Evolutionary conservation across 768 basidiomycete species (phyloP).

Genomic region (Myochromella boudieri): DNA sequence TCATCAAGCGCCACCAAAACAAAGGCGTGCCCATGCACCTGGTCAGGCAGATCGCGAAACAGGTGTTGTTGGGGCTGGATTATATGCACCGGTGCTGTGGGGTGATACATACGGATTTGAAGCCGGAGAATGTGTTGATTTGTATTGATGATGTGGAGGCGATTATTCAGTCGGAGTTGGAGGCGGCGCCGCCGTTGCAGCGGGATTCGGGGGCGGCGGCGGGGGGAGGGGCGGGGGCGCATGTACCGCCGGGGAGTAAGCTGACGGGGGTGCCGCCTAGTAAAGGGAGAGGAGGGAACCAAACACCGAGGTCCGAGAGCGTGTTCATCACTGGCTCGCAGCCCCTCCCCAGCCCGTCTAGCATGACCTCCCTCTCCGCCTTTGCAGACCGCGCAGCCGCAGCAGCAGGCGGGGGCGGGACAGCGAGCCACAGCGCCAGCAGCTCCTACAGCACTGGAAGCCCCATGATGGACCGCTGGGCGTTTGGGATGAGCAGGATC

Average conservation of each 20-base stretch:
- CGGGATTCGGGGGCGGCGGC: slow-evolving; percentile 33
- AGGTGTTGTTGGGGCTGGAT: slow-evolving; percentile 91
- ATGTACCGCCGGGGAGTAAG: slow-evolving; percentile 49
- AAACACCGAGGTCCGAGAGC: slow-evolving; percentile 83
- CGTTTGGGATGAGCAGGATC: slow-evolving; percentile 93
- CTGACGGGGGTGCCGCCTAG: slow-evolving; percentile 92
- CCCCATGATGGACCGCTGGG: slow-evolving; percentile 80
- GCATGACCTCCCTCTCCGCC: slow-evolving; percentile 26
- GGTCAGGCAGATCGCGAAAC: slow-evolving; percentile 96
- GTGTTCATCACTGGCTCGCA: slow-evolving; percentile 89
- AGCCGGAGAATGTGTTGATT: slow-evolving; percentile 97
- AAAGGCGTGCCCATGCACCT: slow-evolving; percentile 93
- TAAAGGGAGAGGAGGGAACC: slow-evolving; percentile 93
- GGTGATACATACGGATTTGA: slow-evolving; percentile 96
- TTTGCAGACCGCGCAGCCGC: slow-evolving; percentile 13
- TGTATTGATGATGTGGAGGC: slow-evolving; percentile 95
- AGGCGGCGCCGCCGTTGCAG: slow-evolving; percentile 48
- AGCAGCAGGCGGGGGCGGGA: not conserved
- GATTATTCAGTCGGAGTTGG: slow-evolving; percentile 84
- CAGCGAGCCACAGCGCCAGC: slow-evolving; percentile 7
- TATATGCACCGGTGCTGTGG: slow-evolving; percentile 98
- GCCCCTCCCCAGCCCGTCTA: slow-evolving; percentile 85
- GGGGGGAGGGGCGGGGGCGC: slow-evolving; percentile 30
- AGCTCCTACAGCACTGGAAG: slow-evolving; percentile 44
- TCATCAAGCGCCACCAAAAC: slow-evolving; percentile 98